A percentile compares a stretch with the other conserved stretches of the same genome.
Conservation (phyloP, 768 basidiomycete species). For the Strobilomyces confusus region DNA sequence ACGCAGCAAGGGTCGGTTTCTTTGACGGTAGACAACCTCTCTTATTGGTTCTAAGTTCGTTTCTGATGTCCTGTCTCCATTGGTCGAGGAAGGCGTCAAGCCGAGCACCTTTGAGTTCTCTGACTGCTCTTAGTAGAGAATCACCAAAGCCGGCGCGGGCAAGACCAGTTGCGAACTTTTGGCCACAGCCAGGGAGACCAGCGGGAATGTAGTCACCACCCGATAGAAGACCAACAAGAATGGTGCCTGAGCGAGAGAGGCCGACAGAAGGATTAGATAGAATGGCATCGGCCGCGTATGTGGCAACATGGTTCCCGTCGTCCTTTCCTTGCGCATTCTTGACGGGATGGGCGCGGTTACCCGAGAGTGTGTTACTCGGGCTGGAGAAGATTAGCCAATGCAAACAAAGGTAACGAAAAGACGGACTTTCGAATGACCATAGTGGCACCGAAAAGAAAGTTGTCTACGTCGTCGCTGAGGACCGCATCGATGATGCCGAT, state of each 20-base stretch:
- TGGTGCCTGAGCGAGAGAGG: constrained; percentile 62
- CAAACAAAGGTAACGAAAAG: neutral
- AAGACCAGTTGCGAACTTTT: constrained; percentile 69
- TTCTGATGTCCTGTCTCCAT: constrained; percentile 61
- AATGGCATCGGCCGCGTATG: constrained; percentile 38
- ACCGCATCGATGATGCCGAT: constrained; percentile 84
- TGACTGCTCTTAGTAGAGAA: constrained; percentile 56
- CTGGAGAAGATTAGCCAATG: constrained; percentile 34
- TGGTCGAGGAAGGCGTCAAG: constrained; percentile 51
- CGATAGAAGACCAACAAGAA: constrained; percentile 80
- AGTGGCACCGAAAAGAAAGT: constrained; percentile 82
- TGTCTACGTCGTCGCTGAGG: constrained; percentile 92
- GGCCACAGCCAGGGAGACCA: constrained; percentile 65
- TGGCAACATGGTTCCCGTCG: constrained; percentile 63
- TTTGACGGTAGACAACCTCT: constrained; percentile 61
- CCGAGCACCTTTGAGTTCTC: constrained; percentile 39
- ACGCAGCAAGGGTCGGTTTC: constrained; percentile 57
- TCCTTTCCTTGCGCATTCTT: constrained; percentile 66
- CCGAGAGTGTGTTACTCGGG: constrained; percentile 67
- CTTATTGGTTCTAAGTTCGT: constrained; percentile 68
- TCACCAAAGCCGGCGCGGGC: constrained; percentile 82
- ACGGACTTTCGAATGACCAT: constrained; percentile 80
- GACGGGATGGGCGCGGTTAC: constrained; percentile 60
- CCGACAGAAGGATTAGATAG: constrained; percentile 42
- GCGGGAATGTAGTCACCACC: constrained; percentile 87